A percentile compares a stretch with the other conserved stretches of the same genome.
Conservation (phyloP, 805 yeast species). For the Osmozyma mogii region DNA sequence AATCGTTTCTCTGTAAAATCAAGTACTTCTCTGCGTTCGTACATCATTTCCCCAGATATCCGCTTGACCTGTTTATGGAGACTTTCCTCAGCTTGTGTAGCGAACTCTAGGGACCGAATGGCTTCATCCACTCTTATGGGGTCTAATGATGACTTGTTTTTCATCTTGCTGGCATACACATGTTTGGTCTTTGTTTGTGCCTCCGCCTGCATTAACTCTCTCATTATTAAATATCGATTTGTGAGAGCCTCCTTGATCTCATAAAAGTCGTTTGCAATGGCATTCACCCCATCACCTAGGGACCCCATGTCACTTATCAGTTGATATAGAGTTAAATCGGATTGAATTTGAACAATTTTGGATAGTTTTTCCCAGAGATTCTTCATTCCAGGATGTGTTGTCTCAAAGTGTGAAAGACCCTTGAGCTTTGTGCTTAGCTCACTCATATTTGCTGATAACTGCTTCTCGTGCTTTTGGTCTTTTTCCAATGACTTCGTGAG, state of each 20-base stretch:
- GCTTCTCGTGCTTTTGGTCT: conserved; percentile 51
- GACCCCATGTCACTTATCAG: conserved; percentile 67
- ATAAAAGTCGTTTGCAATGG: conserved; percentile 67
- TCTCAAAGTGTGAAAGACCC: conserved; percentile 35
- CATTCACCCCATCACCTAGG: conserved; percentile 65
- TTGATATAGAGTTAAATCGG: conserved; percentile 69
- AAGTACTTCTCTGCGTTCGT: conserved; percentile 59
- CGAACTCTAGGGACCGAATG: conserved; percentile 66
- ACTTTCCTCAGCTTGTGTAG: conserved; percentile 68
- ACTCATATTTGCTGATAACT: conserved; percentile 33
- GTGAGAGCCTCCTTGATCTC: conserved; percentile 89
- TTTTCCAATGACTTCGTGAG: conserved; percentile 46
- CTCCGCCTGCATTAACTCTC: conserved; percentile 79
- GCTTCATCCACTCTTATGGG: conserved; percentile 91
- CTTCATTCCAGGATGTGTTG: conserved; percentile 59
- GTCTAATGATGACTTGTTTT: conserved; percentile 65
- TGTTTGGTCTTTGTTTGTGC: conserved; percentile 63
- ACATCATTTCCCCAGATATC: conserved; percentile 76
- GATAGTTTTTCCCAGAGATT: conserved; percentile 73
- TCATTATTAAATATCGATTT: conserved; percentile 84
- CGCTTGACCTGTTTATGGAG: conserved; percentile 71
- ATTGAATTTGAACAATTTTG: conserved; percentile 57
- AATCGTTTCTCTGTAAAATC: conserved; percentile 51
- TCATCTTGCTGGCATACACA: conserved; percentile 61
- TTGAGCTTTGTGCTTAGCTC: conserved; percentile 41